Evolutionary conservation across 2,329 filamentous ascomycete species (phyloP).

Genomic region (Aureobasidium pullulans): DNA sequence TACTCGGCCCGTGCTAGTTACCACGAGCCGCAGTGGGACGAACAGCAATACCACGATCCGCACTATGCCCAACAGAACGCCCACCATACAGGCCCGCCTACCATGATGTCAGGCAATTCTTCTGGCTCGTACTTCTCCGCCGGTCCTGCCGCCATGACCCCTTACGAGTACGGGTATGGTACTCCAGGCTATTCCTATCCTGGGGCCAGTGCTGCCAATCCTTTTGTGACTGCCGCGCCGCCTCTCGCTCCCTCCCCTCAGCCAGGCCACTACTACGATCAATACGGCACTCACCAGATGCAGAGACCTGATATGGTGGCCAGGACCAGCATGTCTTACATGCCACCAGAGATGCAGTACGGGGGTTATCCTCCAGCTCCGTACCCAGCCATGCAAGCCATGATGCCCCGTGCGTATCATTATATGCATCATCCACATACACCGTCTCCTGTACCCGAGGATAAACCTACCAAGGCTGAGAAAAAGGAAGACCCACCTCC

Average conservation of each 20-base stretch:
- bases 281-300: slow-evolving; percentile 6
- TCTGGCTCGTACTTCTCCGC: not conserved
- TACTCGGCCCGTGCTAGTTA: slow-evolving; percentile 28
- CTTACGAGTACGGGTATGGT: slow-evolving; percentile 11
- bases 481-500: slow-evolving; percentile 18
- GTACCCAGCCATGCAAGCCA: slow-evolving; percentile 18
- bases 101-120: slow-evolving; percentile 27
- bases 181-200: slow-evolving; percentile 19
- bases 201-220: slow-evolving; percentile 22
- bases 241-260: not conserved
- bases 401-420: not conserved
- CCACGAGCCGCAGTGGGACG: slow-evolving; percentile 21
- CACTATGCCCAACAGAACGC: slow-evolving; percentile 22
- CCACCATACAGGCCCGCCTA: slow-evolving; percentile 31
- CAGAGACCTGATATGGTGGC: not conserved
- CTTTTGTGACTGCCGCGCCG: slow-evolving; percentile 13
- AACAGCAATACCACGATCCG: slow-evolving; percentile 18
- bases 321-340: not conserved
- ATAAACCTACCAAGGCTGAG: not conserved
- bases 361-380: not conserved
- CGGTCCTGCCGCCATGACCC: not conserved
- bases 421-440: not conserved
- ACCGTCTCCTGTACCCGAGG: not conserved
- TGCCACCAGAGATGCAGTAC: not conserved
- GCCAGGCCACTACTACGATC: slow-evolving; percentile 15